Conservation (phyloP, 768 basidiomycete genomes). For the Omphalotus guepiniiformis region DNA sequence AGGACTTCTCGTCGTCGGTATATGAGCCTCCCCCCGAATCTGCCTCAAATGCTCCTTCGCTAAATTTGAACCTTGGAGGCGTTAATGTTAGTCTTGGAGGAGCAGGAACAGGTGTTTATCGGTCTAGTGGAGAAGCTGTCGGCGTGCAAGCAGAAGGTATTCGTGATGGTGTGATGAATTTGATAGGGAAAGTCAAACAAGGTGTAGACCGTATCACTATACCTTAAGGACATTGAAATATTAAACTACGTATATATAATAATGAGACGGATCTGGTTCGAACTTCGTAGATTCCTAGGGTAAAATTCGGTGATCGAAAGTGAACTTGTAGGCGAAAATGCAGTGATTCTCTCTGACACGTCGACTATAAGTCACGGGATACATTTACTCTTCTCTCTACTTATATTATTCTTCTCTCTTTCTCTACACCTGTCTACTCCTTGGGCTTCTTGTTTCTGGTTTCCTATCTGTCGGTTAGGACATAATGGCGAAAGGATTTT, state of each 20-base stretch:
- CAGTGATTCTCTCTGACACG: conserved; percentile 15
- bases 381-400: conserved; percentile 11
- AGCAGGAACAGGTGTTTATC: conserved; percentile 78
- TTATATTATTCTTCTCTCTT: conserved; percentile 20
- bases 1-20: conserved; percentile 56
- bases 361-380: conserved; percentile 14
- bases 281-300: no score
- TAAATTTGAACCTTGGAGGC: conserved; percentile 89
- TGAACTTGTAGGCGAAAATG: neutral
- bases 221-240: conserved; percentile 24
- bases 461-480: conserved; percentile 25
- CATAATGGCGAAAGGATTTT: conserved; percentile 73
- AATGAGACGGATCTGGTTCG: no score
- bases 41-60: conserved; percentile 64
- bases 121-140: conserved; percentile 70
- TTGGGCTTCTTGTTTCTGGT: conserved; percentile 27
- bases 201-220: conserved; percentile 66
- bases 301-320: no score
- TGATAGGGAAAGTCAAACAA: conserved; percentile 87
- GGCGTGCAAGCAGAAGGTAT: conserved; percentile 84
- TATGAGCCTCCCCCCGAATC: conserved; percentile 78
- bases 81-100: conserved; percentile 96
- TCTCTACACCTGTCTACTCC: conserved; percentile 16
- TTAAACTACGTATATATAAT: no score
- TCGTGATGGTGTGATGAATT: conserved; percentile 80